phyloP scores from a whole-genome alignment of 139 green algal species.

The Chlorella sp. region DNA sequence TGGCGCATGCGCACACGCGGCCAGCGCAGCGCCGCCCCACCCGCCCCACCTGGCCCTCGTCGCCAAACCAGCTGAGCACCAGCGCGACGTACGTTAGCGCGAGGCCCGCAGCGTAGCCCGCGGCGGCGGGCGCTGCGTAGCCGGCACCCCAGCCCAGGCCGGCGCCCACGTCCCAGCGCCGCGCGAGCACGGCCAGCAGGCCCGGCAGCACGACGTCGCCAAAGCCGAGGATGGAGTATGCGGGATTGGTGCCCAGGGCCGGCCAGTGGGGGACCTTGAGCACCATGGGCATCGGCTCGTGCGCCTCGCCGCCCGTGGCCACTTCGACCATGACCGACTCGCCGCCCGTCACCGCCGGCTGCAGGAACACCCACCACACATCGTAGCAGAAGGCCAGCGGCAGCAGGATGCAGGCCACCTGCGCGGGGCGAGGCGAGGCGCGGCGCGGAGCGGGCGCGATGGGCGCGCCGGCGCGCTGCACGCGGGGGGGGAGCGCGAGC shows the following conservation, averaged over 20 bases:
- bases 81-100: constrained; percentile 85
- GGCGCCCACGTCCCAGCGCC: constrained; percentile 22
- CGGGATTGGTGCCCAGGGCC: constrained; percentile 13
- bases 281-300: constrained; percentile 82
- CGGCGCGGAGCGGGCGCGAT: too few relatives aligned
- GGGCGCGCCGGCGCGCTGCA: too few relatives aligned
- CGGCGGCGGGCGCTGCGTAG: constrained; percentile 59
- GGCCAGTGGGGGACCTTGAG: constrained; percentile 71
- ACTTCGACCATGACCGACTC: constrained; percentile 88
- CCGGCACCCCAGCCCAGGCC: not conserved
- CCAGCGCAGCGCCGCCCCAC: too few relatives aligned
- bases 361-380: constrained; percentile 96
- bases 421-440: too few relatives aligned
- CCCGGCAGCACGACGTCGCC: constrained; percentile 83
- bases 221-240: constrained; percentile 46
- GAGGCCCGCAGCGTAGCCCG: constrained; percentile 77
- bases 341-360: constrained; percentile 78
- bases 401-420: constrained; percentile 80
- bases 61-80: constrained; percentile 46
- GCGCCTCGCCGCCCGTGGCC: constrained; percentile 40
- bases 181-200: constrained; percentile 69
- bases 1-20: too few relatives aligned
- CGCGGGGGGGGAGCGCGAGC: too few relatives aligned
- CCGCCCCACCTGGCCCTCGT: too few relatives aligned
- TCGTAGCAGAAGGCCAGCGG: constrained; percentile 77